Conservation (phyloP, 148 eudicot genomes). For the Camellia granthamiana region DNA sequence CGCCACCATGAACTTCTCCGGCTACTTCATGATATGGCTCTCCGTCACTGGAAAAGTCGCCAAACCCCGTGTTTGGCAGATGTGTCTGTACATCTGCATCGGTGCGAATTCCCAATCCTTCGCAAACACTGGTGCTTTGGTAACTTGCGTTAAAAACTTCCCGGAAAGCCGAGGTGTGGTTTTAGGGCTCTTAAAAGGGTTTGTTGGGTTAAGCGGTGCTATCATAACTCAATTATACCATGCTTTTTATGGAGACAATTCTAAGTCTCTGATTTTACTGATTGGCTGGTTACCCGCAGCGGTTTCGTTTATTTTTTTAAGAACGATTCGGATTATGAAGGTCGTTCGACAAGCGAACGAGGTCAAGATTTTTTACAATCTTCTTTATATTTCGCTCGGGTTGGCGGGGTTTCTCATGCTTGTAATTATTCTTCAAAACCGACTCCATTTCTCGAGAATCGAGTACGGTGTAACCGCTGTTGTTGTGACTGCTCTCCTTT, state of each 20-base stretch:
- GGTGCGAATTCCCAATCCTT: slow-evolving; percentile 46
- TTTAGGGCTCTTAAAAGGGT: slow-evolving; percentile 46
- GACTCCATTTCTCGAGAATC: slow-evolving; percentile 8
- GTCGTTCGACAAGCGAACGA: slow-evolving; percentile 22
- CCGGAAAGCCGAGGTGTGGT: slow-evolving; percentile 46
- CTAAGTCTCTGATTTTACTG: slow-evolving; percentile 33
- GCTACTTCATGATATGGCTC: slow-evolving; percentile 52
- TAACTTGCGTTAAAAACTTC: slow-evolving; percentile 45
- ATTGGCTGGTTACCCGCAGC: slow-evolving; percentile 51
- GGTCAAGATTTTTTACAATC: slow-evolving; percentile 31
- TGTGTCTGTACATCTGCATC: slow-evolving; percentile 38
- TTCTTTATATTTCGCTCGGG: slow-evolving; percentile 35
- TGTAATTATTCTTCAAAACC: slow-evolving; percentile 28
- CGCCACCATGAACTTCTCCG: slow-evolving; percentile 44
- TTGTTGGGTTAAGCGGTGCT: slow-evolving; percentile 50
- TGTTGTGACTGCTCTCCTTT: slow-evolving; percentile 26
- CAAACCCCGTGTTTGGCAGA: slow-evolving; percentile 37
- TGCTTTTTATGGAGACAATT: slow-evolving; percentile 37
- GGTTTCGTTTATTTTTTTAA: slow-evolving; percentile 31
- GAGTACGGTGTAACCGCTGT: slow-evolving; percentile 29
- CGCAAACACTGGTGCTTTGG: slow-evolving; percentile 41
- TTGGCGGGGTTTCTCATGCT: slow-evolving; percentile 46
- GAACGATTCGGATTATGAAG: slow-evolving; percentile 31
- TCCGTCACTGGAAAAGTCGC: slow-evolving; percentile 22
- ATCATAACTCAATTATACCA: slow-evolving; percentile 36